phyloP scores from a whole-genome alignment of 169 alveolate genomes.

The Cyclospora cayetanensis region DNA sequence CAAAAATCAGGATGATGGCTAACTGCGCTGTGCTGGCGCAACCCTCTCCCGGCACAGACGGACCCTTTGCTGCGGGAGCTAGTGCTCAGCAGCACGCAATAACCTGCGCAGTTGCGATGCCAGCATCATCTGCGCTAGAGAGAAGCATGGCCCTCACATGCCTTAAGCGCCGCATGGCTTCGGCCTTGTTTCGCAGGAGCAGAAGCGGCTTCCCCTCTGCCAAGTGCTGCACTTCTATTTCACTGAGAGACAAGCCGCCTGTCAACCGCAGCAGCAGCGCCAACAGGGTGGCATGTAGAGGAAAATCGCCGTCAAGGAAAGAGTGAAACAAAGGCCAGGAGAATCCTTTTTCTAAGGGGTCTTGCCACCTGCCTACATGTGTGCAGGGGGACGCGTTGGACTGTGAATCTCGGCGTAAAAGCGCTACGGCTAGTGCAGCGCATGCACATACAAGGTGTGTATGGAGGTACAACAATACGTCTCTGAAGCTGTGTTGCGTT shows the following conservation, averaged over 20 bases:
- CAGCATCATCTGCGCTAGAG: background rate
- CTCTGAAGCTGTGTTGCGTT: background rate
- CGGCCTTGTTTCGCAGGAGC: background rate
- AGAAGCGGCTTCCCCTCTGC: background rate
- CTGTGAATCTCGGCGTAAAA: too few species aligned
- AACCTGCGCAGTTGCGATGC: background rate
- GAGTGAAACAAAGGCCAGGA: too few species aligned
- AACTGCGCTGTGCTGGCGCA: too few species aligned
- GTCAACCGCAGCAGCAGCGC: slow-evolving; percentile 4
- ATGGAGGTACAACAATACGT: too few species aligned
- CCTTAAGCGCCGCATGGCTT: background rate
- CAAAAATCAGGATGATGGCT: too few species aligned
- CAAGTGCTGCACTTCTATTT: background rate
- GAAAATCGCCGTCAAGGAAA: too few species aligned
- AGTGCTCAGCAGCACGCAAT: background rate
- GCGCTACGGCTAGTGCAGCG: too few species aligned
- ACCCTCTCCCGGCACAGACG: too few species aligned
- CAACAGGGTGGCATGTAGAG: background rate
- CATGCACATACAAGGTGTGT: background rate
- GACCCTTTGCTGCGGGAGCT: too few species aligned
- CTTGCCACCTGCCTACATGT: too few species aligned
- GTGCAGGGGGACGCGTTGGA: too few species aligned
- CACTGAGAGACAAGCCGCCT: background rate
- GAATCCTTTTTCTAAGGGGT: too few species aligned
- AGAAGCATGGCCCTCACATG: background rate